These are phyloP conservation scores for Penicillium rolfsii DNA, from an alignment of 2,329 filamentous ascomycete species.

Conservation along the genomic window DNA sequence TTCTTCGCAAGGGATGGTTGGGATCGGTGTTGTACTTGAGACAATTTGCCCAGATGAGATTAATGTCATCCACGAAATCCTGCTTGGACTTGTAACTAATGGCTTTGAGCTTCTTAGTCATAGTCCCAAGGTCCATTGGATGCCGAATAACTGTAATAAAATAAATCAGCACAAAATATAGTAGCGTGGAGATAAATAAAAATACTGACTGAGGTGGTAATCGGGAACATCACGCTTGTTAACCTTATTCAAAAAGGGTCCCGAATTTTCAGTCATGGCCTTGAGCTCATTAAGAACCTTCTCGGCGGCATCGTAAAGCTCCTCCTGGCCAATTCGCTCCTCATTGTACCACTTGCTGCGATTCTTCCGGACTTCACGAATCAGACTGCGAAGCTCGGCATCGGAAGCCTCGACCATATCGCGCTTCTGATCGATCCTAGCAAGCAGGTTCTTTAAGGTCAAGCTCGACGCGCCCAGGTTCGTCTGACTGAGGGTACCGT, in stretches of 20 bases:
- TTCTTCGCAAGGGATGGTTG: slow-evolving; percentile 82
- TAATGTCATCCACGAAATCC: slow-evolving; percentile 91
- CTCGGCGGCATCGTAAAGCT: slow-evolving; percentile 93
- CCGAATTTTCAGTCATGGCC: slow-evolving; percentile 94
- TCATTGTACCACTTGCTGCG: slow-evolving; percentile 98
- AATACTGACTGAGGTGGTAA: slow-evolving; percentile 80
- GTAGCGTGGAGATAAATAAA: neutral
- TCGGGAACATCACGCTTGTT: slow-evolving; percentile 97
- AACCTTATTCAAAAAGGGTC: slow-evolving; percentile 90
- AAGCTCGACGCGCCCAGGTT: slow-evolving; percentile 95
- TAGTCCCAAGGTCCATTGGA: slow-evolving; percentile 95
- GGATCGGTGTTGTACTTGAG: slow-evolving; percentile 92
- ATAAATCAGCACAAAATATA: slow-evolving; percentile 26
- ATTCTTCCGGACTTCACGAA: slow-evolving; percentile 97
- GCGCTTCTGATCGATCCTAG: slow-evolving; percentile 90
- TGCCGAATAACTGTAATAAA: slow-evolving; percentile 75
- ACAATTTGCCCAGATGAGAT: slow-evolving; percentile 96
- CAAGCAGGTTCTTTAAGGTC: slow-evolving; percentile 95
- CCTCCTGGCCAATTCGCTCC: slow-evolving; percentile 95
- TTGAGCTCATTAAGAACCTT: slow-evolving; percentile 97
- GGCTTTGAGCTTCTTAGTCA: slow-evolving; percentile 95
- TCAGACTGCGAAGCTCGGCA: slow-evolving; percentile 84
- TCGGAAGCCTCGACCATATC: slow-evolving; percentile 89
- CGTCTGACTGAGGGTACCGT: slow-evolving; percentile 87
- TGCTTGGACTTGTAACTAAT: slow-evolving; percentile 83